These are phyloP conservation scores for Kockovaella imperatae DNA, from an alignment of 768 basidiomycete genomes.

Conservation along the genomic window DNA sequence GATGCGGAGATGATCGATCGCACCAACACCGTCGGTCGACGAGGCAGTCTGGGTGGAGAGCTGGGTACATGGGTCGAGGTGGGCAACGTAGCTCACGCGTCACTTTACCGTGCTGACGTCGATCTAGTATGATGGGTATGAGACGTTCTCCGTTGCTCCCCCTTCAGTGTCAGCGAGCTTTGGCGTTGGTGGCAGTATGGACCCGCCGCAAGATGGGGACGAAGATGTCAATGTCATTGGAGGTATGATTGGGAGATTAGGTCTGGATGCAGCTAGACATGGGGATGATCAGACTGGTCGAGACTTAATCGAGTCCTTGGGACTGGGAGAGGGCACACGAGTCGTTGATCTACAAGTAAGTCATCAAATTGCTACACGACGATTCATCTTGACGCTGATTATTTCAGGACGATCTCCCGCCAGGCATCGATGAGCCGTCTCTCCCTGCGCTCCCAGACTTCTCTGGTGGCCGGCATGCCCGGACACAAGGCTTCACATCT, in stretches of 20 bases:
- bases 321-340: constrained; percentile 41
- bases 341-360: constrained; percentile 41
- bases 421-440: constrained; percentile 43
- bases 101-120: background rate
- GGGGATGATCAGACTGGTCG: constrained; percentile 16
- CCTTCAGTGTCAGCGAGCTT: constrained; percentile 32
- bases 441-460: constrained; percentile 39
- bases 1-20: constrained; percentile 13
- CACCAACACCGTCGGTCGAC: constrained; percentile 16
- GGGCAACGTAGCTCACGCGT: background rate
- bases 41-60: constrained; percentile 28
- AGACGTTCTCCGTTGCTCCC: constrained; percentile 41
- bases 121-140: constrained; percentile 43
- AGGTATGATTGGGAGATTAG: constrained; percentile 35
- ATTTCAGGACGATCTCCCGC: constrained; percentile 41
- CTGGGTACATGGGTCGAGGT: constrained; percentile 38
- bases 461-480: no score
- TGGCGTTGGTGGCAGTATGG: constrained; percentile 39
- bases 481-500: constrained; percentile 5
- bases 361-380: background rate
- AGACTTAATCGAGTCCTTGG: constrained; percentile 39
- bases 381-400: background rate
- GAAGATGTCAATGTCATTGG: constrained; percentile 24
- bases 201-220: constrained; percentile 36
- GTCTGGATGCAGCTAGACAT: constrained; percentile 17